Conservation (phyloP, 2,329 filamentous ascomycete genomes). For the Nemania sp. region DNA sequence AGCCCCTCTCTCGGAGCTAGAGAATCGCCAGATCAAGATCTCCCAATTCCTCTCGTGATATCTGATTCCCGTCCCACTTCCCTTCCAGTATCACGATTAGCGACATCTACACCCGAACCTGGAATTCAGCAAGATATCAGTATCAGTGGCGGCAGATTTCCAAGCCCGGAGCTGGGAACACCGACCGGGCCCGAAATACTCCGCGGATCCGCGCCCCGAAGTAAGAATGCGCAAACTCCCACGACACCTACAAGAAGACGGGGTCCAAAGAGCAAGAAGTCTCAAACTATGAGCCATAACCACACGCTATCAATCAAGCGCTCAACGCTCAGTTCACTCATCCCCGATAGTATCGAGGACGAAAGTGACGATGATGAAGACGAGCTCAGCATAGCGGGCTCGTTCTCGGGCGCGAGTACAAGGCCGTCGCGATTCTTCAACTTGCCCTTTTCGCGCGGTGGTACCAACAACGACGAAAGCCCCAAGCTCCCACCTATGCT, state of each 20-base stretch:
- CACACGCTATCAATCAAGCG: conserved; percentile 23
- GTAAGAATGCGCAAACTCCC: conserved; percentile 1
- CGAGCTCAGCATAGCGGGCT: conserved; percentile 30
- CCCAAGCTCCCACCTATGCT: conserved; percentile 10
- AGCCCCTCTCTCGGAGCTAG: conserved; percentile 16
- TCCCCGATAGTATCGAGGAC: conserved; percentile 29
- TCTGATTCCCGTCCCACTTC: not conserved
- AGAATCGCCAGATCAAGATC: conserved; percentile 11
- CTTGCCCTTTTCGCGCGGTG: conserved; percentile 15
- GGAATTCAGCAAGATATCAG: not conserved
- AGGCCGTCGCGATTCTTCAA: conserved; percentile 9
- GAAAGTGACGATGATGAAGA: conserved; percentile 31
- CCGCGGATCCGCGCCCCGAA: not conserved
- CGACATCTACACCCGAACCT: not conserved
- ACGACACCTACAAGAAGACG: conserved; percentile 22
- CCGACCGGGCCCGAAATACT: conserved; percentile 5
- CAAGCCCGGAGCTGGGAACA: conserved; percentile 26
- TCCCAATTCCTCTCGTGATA: not conserved
- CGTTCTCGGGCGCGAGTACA: conserved; percentile 13
- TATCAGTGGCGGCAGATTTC: conserved; percentile 2
- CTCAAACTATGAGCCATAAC: not conserved
- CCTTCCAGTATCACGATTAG: not conserved
- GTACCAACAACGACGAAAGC: conserved; percentile 4
- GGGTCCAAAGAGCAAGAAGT: conserved; percentile 2
- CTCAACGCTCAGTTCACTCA: conserved; percentile 31